Base-by-base conservation (phyloP, 2,329 filamentous ascomycete genomes). In the Ophiocordyceps unilateralis region DNA sequence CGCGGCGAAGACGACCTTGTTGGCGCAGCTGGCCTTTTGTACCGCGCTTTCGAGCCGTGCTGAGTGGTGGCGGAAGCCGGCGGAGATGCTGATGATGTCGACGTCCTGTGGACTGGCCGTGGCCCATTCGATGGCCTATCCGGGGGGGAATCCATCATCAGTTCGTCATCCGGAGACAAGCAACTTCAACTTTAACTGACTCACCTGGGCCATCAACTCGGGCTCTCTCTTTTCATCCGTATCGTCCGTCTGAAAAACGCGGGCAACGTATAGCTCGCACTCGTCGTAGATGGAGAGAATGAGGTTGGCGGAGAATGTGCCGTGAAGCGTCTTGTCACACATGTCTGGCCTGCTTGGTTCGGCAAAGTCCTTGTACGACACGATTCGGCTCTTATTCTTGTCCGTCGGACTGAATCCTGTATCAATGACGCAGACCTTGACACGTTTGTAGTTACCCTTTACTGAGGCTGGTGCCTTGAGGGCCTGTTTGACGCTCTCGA, bases 351-450 rank as follows among this genome's bases (percentile, higher is more conserved):
- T 26, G 3, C 5, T n/a, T 8, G 39, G 39, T 17, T 40, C 39
- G 21, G 24, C 39, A 40, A 40, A 40, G 39, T 40, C 39, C 22
- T 23, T 40, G 22, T 40, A 40, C 21, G 24, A 15, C 12, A 24
- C n/a, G 39, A 40, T 17, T 14, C 24, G 22, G 12, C 8, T 10
- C 2, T 11, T n/a, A 22, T 40, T 26, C 39, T 40, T 40, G 39
- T 40, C 15, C 8, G 11, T 28, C 3, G 39, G 22, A 9, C 26
- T 15, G 39, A 40, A 40, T n/a, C 39, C 39, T n/a, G 39, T 28
- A 22, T 40, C 39, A 15, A 40, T 40, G 39, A 40, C 39, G 39
- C 39, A 40, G 24, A 40, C 39, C 15, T 40, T 40, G 22, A 40
- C 38, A 9, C 38, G 6, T 28, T 26, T 14, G 22, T 23, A 40